phyloP scores from a whole-genome alignment of 2,329 filamentous ascomycete species.

The Aspergillus nomiae region DNA sequence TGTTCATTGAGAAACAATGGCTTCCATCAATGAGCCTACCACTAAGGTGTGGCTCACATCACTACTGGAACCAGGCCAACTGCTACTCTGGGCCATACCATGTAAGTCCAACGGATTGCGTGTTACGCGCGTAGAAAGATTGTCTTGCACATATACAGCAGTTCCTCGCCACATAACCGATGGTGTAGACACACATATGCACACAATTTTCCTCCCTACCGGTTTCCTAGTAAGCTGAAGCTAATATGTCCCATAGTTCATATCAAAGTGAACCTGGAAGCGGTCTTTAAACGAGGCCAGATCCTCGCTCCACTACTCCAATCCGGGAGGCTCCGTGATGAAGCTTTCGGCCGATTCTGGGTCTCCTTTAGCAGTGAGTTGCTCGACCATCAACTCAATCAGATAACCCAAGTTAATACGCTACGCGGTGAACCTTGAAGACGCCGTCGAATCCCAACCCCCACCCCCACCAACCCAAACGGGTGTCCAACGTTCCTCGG shows the following conservation, averaged over 20 bases:
- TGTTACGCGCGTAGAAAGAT: too few species aligned
- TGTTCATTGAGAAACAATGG: conserved; percentile 2
- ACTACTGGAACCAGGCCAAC: conserved; percentile 27
- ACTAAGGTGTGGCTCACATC: conserved; percentile 19
- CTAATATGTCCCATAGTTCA: conserved; percentile 33
- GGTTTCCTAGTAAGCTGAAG: too few species aligned
- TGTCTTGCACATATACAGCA: neutral
- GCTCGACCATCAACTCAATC: neutral
- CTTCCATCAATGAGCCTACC: conserved; percentile 10
- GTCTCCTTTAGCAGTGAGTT: conserved; percentile 39
- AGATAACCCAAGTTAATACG: neutral
- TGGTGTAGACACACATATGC: neutral
- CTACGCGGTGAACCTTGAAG: conserved; percentile 15
- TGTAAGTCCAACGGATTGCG: conserved; percentile 25
- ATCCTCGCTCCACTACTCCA: conserved; percentile 38
- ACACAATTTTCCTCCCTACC: neutral
- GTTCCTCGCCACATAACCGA: neutral
- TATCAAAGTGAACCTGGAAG: conserved; percentile 32
- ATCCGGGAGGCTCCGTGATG: conserved; percentile 35
- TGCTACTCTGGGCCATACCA: conserved; percentile 29
- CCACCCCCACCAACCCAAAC: conserved; percentile 6
- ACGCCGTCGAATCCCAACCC: conserved; percentile 1
- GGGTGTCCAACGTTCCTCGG: conserved; percentile 32
- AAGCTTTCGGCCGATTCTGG: conserved; percentile 46
- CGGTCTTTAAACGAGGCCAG: conserved; percentile 36